phyloP scores from a whole-genome alignment of 2,329 filamentous ascomycete genomes.

The Diaporthe nobilis region DNA sequence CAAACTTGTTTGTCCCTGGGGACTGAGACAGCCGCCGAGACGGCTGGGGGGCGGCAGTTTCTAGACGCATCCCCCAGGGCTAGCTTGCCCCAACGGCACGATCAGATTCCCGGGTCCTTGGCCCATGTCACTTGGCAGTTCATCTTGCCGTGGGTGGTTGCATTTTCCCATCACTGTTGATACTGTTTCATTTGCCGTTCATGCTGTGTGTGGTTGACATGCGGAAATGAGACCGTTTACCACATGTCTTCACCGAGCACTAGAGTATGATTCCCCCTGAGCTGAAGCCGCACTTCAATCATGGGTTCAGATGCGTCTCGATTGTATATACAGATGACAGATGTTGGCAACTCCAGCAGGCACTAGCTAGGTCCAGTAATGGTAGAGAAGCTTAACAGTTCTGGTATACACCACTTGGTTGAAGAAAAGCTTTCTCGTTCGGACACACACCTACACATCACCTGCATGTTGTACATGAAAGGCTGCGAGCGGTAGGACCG shows the following conservation, averaged over 20 bases:
- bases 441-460: neutral
- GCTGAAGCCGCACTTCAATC: neutral
- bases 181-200: constrained; percentile 18
- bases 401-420: neutral
- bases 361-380: neutral
- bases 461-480: neutral
- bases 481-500: constrained; percentile 9
- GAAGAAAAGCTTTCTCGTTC: neutral
- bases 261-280: neutral
- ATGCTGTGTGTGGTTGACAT: neutral
- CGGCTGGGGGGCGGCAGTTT: constrained; percentile 16
- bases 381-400: neutral
- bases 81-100: neutral
- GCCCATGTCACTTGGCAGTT: constrained; percentile 18
- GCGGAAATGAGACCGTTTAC: neutral
- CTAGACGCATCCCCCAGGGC: constrained; percentile 4
- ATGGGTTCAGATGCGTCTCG: neutral
- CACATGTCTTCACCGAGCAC: neutral
- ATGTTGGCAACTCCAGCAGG: neutral
- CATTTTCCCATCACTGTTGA: constrained; percentile 6
- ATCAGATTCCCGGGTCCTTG: constrained; percentile 17
- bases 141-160: constrained; percentile 19
- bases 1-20: constrained; percentile 22
- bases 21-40: constrained; percentile 28
- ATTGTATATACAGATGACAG: neutral